Conservation (phyloP, 2,329 filamentous ascomycete genomes). For the Cladophialophora bantiana region DNA sequence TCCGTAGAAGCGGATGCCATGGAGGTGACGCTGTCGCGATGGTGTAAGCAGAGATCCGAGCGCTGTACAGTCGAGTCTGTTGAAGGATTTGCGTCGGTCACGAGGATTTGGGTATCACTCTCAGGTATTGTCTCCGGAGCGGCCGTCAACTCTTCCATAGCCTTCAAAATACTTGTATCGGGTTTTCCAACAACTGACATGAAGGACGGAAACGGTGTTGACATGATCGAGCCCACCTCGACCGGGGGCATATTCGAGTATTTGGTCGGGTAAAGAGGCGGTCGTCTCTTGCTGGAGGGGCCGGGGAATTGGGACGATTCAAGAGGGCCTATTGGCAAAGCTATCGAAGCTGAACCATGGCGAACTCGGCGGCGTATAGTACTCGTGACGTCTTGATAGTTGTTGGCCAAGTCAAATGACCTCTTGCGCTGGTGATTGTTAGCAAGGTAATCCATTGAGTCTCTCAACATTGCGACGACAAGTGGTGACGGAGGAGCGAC, state of each 20-base stretch:
- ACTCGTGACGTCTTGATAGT: conserved; percentile 24
- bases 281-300: conserved; percentile 35
- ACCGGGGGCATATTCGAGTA: conserved; percentile 39
- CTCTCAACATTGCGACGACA: conserved; percentile 27
- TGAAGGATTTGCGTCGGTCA: conserved; percentile 31
- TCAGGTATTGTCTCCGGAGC: conserved; percentile 28
- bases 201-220: conserved; percentile 40
- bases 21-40: conserved; percentile 54
- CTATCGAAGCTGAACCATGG: conserved; percentile 28
- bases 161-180: conserved; percentile 28
- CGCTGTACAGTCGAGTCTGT: conserved; percentile 16
- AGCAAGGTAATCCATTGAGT: conserved; percentile 32
- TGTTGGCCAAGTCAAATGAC: conserved; percentile 37
- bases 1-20: conserved; percentile 80
- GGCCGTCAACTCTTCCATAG: conserved; percentile 31
- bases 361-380: conserved; percentile 24
- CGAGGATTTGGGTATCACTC: conserved; percentile 31
- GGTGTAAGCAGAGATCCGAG: conserved; percentile 39
- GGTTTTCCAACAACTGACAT: conserved; percentile 40
- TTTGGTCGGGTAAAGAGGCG: conserved; percentile 29
- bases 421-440: conserved; percentile 40
- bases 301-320: conserved; percentile 23
- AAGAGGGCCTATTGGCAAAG: conserved; percentile 25
- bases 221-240: conserved; percentile 38
- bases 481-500: conserved; percentile 12